Evolutionary conservation across 176 grass and related monocot species (phyloP).

Genomic region (Pontederia paniculata): DNA sequence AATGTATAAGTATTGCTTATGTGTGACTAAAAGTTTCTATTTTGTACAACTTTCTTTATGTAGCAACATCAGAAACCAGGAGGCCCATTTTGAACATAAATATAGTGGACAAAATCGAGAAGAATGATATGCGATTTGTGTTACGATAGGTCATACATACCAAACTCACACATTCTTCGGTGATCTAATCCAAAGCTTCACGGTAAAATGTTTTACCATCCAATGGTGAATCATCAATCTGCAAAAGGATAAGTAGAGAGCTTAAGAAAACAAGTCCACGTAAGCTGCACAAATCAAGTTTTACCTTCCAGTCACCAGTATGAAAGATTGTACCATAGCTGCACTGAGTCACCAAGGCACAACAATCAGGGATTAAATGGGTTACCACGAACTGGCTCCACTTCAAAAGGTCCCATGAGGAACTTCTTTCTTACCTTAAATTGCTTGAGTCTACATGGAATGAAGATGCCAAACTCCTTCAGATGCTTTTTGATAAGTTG

Average conservation of each 20-base stretch:
- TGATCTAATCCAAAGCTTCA: slow-evolving; percentile 80
- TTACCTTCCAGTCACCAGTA: slow-evolving; percentile 99
- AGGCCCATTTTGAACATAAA: background rate
- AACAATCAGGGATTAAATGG: slow-evolving; percentile 98
- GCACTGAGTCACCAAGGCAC: slow-evolving; percentile 82
- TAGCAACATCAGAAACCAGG: background rate
- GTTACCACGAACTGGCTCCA: slow-evolving; percentile 95
- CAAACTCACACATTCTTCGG: slow-evolving; percentile 96
- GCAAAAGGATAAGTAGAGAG: slow-evolving; percentile 8
- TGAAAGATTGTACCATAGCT: slow-evolving; percentile 92
- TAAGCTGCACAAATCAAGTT: slow-evolving; percentile 1
- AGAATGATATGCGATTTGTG: background rate
- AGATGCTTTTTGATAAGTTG: slow-evolving; percentile 98
- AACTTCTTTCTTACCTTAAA: too few relatives aligned
- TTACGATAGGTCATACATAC: slow-evolving; percentile 40
- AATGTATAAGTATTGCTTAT: too few relatives aligned
- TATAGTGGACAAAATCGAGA: slow-evolving; percentile 4
- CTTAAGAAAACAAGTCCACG: slow-evolving; percentile 2
- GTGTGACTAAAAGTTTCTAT: too few relatives aligned
- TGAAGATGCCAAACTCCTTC: too few relatives aligned
- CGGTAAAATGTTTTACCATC: slow-evolving; percentile 94
- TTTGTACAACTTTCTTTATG: too few relatives aligned
- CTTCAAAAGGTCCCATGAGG: slow-evolving; percentile 93
- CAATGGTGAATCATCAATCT: slow-evolving; percentile 97
- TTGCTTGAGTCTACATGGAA: too few relatives aligned